Evolutionary conservation across 2,329 filamentous ascomycete genomes (phyloP), one percentile per base, ranked within the genome.

Genomic region (Sclerotinia glacialis): DNA sequence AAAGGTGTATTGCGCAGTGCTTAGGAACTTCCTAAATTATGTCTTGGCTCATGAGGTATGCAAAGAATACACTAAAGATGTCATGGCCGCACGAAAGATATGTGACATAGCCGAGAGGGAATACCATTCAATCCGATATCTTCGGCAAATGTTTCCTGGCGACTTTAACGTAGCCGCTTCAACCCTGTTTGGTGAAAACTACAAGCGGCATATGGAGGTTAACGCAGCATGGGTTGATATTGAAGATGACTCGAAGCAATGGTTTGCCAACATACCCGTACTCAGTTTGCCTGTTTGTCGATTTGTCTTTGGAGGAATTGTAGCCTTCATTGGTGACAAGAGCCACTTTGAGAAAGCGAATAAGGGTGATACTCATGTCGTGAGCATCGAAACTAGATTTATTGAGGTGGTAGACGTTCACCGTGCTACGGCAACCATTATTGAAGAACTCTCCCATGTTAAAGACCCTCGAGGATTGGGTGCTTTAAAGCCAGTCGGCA

Each of bases 1-100:
- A 69, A 78, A 83, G n/a, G 77, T 83, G 8, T 87, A 86, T 3
- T 86, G 88, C 26, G 83, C 84, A 44, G 85, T 96, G 0, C 82
- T 97, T 50, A 85, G 86, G 68, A 96, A 95, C 75, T 98, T 98
- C 75, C 85, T 97, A 70, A 91, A 92, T 70, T 99, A 97, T 71
- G 81, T 98, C 0, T 81, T 93, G 12, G 85, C 90, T 68, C 93
- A 98, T 74, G 85, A 90, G 47, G 94, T 96, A 21, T 97, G 93
- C 73, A 89, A 90, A 0, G 95, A 98, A 76, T 90, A 93, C 74
- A 81, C 78, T 0, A 80, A 83, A 0, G 85, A 94, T 69, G 82
- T 98, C 67, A 78, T 85, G 21, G 80, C 82, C 0, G 92, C 93
- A 0, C 80, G 89, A 9, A 76, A 76, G 1, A 76, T 94, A 37